Conservation (phyloP, 2,329 filamentous ascomycete species). For the Aspergillus japonicus region DNA sequence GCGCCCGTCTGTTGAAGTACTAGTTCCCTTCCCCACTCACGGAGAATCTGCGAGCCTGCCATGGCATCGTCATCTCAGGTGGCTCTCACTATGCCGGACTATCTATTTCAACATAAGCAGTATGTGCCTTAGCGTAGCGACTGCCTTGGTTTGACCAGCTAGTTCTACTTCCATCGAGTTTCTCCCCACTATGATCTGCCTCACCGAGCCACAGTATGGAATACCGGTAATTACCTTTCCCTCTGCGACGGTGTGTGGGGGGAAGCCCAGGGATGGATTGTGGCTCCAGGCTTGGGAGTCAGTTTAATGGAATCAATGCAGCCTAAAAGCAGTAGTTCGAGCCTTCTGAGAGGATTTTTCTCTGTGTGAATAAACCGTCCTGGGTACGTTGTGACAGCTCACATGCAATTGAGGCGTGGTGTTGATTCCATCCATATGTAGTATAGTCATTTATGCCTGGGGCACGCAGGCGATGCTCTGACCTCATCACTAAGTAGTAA, state of each 20-base stretch:
- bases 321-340: too few relatives aligned
- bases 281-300: too few relatives aligned
- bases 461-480: not conserved
- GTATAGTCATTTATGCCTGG: not conserved
- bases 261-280: too few relatives aligned
- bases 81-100: not conserved
- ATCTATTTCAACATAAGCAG: not conserved
- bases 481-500: not conserved
- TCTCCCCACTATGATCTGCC: not conserved
- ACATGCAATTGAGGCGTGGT: not conserved
- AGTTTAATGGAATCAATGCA: too few relatives aligned
- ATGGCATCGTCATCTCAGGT: not conserved
- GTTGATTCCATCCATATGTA: not conserved
- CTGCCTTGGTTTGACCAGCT: not conserved
- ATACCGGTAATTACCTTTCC: too few relatives aligned
- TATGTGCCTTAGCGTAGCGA: not conserved
- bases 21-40: not conserved
- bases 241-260: too few relatives aligned
- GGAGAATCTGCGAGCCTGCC: not conserved
- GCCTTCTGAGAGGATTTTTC: too few relatives aligned
- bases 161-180: not conserved
- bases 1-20: too few relatives aligned
- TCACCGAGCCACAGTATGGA: not conserved
- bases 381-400: not conserved
- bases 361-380: too few relatives aligned